Percentiles rank a stretch among this genome's conserved stretches.
phyloP scores from a whole-genome alignment of 768 basidiomycete species.

The Lactarius psammicola region DNA sequence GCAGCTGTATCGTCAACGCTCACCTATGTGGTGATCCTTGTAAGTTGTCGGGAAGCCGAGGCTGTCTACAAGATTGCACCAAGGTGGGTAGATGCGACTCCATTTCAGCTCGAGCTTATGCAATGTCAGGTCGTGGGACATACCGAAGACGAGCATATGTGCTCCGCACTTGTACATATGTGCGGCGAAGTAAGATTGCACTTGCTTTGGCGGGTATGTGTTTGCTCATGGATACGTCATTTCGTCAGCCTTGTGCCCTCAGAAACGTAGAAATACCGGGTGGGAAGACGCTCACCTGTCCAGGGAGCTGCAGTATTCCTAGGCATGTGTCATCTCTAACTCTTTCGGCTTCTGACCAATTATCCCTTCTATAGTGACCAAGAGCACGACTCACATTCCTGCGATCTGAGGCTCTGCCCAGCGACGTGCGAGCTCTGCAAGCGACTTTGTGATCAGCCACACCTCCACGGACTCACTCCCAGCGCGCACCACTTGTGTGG shows the following conservation, averaged over 20 bases:
- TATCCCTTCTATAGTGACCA: constrained; percentile 38
- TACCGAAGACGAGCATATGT: constrained; percentile 51
- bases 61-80: constrained; percentile 53
- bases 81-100: constrained; percentile 40
- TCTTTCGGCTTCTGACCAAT: background rate
- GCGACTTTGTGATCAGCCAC: constrained; percentile 47
- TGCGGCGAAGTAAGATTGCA: constrained; percentile 49
- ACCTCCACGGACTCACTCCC: constrained; percentile 50
- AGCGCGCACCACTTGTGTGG: constrained; percentile 54
- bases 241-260: constrained; percentile 25
- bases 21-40: constrained; percentile 58
- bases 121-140: constrained; percentile 46
- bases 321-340: constrained; percentile 4
- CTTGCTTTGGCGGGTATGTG: background rate
- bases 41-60: constrained; percentile 43
- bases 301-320: constrained; percentile 14
- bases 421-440: constrained; percentile 54
- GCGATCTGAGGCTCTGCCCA: constrained; percentile 53
- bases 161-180: constrained; percentile 53
- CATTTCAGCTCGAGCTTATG: background rate
- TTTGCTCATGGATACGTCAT: background rate
- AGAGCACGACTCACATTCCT: constrained; percentile 47
- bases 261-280: background rate
- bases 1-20: constrained; percentile 49
- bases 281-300: constrained; percentile 20